Percentiles rank a stretch among this genome's conserved stretches.
Conservation (phyloP, 1,139 yeast genomes). For the Candida glucosophila region DNA sequence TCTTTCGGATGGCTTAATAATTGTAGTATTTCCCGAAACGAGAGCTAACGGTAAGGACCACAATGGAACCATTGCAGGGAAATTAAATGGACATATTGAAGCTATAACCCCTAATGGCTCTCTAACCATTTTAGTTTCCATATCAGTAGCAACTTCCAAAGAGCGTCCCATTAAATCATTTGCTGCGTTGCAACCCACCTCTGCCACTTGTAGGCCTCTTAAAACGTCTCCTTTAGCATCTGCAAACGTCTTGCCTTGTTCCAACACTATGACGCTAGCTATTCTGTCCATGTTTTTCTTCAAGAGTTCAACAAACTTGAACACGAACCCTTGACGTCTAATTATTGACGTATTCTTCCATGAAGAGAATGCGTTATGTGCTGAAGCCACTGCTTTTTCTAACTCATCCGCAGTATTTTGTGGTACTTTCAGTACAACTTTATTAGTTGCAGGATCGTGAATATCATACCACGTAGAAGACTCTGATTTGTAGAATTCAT, state of each 20-base stretch:
- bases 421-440: slow-evolving; percentile 61
- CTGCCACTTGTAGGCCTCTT: slow-evolving; percentile 78
- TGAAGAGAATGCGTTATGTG: slow-evolving; percentile 49
- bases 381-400: slow-evolving; percentile 58
- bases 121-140: slow-evolving; percentile 75
- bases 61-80: slow-evolving; percentile 82
- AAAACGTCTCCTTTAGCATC: slow-evolving; percentile 77
- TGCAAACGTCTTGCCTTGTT: slow-evolving; percentile 73
- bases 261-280: slow-evolving; percentile 65
- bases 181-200: slow-evolving; percentile 54
- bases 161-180: slow-evolving; percentile 59
- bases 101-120: slow-evolving; percentile 59
- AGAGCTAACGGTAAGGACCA: slow-evolving; percentile 74
- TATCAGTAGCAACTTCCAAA: slow-evolving; percentile 63
- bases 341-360: slow-evolving; percentile 57
- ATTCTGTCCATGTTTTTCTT: slow-evolving; percentile 63
- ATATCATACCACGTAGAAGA: slow-evolving; percentile 61
- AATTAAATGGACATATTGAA: slow-evolving; percentile 68
- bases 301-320: slow-evolving; percentile 61
- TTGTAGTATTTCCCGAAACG: slow-evolving; percentile 72
- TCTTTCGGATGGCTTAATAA: slow-evolving; percentile 71
- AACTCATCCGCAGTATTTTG: slow-evolving; percentile 64
- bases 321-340: slow-evolving; percentile 69
- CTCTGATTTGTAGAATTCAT: slow-evolving; percentile 48
- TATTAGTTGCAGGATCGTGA: slow-evolving; percentile 71